Conservation (phyloP, 805 yeast genomes). For the Phaffomyces antillensis region DNA sequence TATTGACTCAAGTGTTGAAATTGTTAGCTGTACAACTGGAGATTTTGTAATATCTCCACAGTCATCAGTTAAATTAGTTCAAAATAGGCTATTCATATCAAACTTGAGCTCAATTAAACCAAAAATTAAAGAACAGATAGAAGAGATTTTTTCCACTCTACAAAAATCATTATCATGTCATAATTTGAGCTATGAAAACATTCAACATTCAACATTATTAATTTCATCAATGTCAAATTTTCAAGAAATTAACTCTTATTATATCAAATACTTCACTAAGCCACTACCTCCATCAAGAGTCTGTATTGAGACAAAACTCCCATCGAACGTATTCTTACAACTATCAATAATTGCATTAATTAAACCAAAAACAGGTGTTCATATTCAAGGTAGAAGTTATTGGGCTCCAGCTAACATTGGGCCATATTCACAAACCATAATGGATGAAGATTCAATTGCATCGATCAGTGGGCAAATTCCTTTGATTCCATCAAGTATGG, state of each 20-base stretch:
- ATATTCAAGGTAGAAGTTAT: slow-evolving; percentile 86
- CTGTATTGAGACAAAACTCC: slow-evolving; percentile 61
- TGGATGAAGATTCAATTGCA: slow-evolving; percentile 40
- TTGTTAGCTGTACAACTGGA: background rate
- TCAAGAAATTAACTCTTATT: slow-evolving; percentile 50
- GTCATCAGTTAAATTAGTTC: slow-evolving; percentile 14
- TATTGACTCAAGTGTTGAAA: background rate
- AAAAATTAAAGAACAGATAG: slow-evolving; percentile 37
- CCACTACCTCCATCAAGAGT: slow-evolving; percentile 85
- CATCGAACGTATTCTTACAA: slow-evolving; percentile 34
- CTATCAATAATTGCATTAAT: slow-evolving; percentile 52
- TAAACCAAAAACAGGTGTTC: slow-evolving; percentile 58
- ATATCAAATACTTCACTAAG: slow-evolving; percentile 45
- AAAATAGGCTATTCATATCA: slow-evolving; percentile 33
- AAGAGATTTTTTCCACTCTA: slow-evolving; percentile 43
- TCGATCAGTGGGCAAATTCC: slow-evolving; percentile 92
- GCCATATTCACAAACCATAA: slow-evolving; percentile 85
- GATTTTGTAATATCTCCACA: background rate
- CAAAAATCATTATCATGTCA: slow-evolving; percentile 25
- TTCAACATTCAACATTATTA: slow-evolving; percentile 55
- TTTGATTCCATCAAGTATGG: slow-evolving; percentile 66
- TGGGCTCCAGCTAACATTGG: slow-evolving; percentile 99
- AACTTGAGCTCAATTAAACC: slow-evolving; percentile 28
- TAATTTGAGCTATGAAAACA: slow-evolving; percentile 33
- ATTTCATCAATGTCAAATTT: slow-evolving; percentile 63